Evolutionary conservation across 345 rosid genomes (phyloP).

Genomic region (Microcos paniculata): DNA sequence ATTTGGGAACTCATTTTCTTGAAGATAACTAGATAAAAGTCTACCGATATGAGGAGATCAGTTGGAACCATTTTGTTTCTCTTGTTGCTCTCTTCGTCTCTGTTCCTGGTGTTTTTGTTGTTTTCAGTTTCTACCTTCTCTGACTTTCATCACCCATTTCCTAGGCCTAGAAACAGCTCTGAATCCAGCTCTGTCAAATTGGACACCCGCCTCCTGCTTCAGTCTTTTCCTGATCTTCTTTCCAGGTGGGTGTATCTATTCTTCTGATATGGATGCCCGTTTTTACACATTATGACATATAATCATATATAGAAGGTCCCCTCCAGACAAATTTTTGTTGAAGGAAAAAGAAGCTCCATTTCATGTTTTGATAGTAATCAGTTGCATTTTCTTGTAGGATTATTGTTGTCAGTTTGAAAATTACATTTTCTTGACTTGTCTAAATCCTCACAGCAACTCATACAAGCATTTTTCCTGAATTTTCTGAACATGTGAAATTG

Average conservation of each 20-base stretch:
- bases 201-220: neutral
- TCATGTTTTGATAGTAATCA: neutral
- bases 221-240: neutral
- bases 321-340: neutral
- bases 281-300: neutral
- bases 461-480: neutral
- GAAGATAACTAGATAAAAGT: neutral
- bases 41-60: conserved; percentile 1
- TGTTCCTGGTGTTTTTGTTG: conserved; percentile 10
- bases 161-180: neutral
- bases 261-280: neutral
- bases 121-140: neutral
- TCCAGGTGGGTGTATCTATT: neutral
- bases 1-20: neutral
- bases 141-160: neutral
- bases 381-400: neutral
- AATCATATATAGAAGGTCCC: neutral
- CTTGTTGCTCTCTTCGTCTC: neutral
- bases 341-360: neutral
- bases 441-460: neutral
- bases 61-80: neutral
- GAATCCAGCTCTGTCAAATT: neutral
- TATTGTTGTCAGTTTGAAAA: neutral
- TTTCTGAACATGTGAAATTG: neutral
- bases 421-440: neutral